Base-by-base conservation (phyloP, 345 rosid species). In the Camelina laxa region DNA sequence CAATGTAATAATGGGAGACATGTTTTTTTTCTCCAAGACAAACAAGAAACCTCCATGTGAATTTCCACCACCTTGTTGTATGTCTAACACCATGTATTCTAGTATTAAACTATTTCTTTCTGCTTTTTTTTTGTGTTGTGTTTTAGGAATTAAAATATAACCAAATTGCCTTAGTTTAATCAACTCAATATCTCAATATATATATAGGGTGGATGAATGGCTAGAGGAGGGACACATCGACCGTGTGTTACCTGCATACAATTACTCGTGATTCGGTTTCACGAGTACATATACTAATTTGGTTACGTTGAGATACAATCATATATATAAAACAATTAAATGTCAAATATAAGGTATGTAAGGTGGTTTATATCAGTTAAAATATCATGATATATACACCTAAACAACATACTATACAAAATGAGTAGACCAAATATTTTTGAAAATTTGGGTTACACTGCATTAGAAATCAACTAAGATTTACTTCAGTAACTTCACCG, bases 1-100 rank as follows among this genome's bases (percentile, higher is more conserved):
- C 10, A 48, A 13, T 58, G 8, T 59, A 59, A 67, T 67, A 75
- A 74, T 74, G 60, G 33, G 67, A 65, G 71, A 65, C 78, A 74
- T 74, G 77, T 65, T 56, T 57, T 56, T 56, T 56, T 59, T 35
- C 60, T 35, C 19, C 54, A 67, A 48, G 67, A 67, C 79, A 58
- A 67, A 48, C 68, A 48, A 58, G 67, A 59, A 67, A 67, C 5
- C 6, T 3, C 73, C 79, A 75, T 59, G 68, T 75, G 79, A 75
- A 27, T 67, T 67, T 47, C 68, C 68, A 67, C 73, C 55, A 75
- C 65, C 16, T 67, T 59, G 55, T 57, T 56, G 27, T 66, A 35
- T 21, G 38, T 49, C 57, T 44, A 42, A 63, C 65, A 22, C 51
- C 42, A 61, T 39, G 21, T 51, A 24, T 53, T 35, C 9, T 61